These are phyloP conservation scores for Saccharomyces hybrid DNA, from an alignment of 1,139 yeast genomes.

Conservation along the genomic window DNA sequence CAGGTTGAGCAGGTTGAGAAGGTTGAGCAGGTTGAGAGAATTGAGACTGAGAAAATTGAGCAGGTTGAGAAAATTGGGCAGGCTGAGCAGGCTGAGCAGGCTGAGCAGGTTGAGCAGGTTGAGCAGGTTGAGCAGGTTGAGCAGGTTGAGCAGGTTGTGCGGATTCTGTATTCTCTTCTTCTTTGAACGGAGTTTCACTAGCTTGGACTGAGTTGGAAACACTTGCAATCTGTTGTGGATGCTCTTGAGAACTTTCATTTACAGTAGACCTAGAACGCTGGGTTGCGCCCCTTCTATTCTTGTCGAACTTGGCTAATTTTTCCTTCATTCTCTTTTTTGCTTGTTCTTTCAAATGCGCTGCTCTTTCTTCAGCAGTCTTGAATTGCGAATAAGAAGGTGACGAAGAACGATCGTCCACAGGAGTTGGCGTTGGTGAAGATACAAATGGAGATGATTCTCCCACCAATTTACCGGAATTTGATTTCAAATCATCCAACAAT, in stretches of 20 bases:
- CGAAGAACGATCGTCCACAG: slow-evolving; percentile 1
- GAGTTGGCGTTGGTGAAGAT: slow-evolving; percentile 2
- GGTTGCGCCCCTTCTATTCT: slow-evolving; percentile 38
- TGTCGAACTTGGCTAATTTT: slow-evolving; percentile 77
- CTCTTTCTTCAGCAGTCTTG: slow-evolving; percentile 54
- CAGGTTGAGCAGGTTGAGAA: neutral
- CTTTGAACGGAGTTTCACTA: slow-evolving; percentile 4
- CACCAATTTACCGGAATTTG: neutral
- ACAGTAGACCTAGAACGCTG: slow-evolving; percentile 9
- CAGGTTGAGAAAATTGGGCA: neutral
- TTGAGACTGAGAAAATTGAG: neutral
- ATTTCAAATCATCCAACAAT: slow-evolving; percentile 51
- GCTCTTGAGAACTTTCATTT: neutral
- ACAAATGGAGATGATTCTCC: neutral
- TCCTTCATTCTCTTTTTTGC: slow-evolving; percentile 89
- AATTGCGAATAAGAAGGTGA: slow-evolving; percentile 23
- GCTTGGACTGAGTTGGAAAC: neutral
- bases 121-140: neutral
- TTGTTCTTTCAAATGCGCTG: slow-evolving; percentile 80
- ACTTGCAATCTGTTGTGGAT: neutral
- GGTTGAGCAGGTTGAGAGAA: neutral
- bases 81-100: neutral
- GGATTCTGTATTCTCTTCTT: neutral
- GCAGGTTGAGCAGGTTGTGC: neutral
- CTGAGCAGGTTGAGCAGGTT: neutral